Conservation (phyloP, 768 basidiomycete genomes). For the Sarcomyxa edulis region DNA sequence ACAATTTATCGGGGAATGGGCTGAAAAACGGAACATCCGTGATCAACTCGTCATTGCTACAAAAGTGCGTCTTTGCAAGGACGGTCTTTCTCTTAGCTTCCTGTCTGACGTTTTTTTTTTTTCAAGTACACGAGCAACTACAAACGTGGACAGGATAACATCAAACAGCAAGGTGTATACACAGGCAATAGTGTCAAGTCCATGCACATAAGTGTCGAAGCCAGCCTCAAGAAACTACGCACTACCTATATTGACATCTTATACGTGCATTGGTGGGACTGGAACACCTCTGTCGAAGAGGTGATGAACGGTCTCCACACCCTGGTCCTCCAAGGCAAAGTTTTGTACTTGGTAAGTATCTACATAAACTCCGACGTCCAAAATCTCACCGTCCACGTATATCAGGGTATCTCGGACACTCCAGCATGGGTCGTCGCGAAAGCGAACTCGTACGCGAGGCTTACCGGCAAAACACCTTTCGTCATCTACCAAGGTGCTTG, state of each 20-base stretch:
- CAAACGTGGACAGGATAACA: constrained; percentile 18
- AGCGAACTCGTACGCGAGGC: constrained; percentile 45
- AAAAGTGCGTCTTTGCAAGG: too few species aligned
- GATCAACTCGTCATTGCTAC: constrained; percentile 34
- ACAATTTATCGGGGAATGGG: constrained; percentile 38
- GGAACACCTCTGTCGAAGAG: constrained; percentile 45
- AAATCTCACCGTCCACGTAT: background rate
- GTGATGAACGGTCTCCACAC: constrained; percentile 51
- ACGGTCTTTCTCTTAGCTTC: constrained; percentile 9
- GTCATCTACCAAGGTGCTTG: constrained; percentile 47
- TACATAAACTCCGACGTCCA: background rate
- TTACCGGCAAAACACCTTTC: constrained; percentile 46
- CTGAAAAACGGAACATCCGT: constrained; percentile 27
- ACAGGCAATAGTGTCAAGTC: constrained; percentile 45
- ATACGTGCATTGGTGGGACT: constrained; percentile 51
- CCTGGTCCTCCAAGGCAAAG: constrained; percentile 46
- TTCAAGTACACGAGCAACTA: constrained; percentile 25
- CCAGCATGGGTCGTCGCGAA: constrained; percentile 46
- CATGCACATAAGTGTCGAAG: constrained; percentile 33
- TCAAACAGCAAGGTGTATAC: constrained; percentile 32
- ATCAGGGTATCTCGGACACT: constrained; percentile 36
- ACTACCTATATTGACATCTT: constrained; percentile 43
- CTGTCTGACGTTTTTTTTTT: too few species aligned
- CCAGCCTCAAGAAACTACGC: constrained; percentile 40
- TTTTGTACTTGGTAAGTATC: constrained; percentile 34